A percentile compares a stretch with the other conserved stretches of the same genome.
Conservation (phyloP, 2,329 filamentous ascomycete species). For the Sarocladiaceae sp. region DNA sequence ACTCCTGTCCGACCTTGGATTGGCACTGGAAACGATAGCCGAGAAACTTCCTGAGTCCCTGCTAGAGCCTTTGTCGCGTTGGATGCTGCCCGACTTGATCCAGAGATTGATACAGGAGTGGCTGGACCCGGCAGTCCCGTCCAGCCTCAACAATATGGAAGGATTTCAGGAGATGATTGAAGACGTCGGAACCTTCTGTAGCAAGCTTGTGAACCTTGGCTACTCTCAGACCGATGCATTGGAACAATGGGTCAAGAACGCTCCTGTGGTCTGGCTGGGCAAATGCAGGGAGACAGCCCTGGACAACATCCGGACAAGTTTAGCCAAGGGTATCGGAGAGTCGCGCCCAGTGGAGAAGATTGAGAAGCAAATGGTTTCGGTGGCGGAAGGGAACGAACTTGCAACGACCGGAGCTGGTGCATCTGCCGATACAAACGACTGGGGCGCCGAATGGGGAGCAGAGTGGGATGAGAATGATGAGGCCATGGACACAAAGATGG, state of each 20-base stretch:
- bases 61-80: constrained; percentile 57
- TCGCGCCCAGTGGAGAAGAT: constrained; percentile 74
- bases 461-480: constrained; percentile 72
- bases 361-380: constrained; percentile 75
- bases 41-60: constrained; percentile 50
- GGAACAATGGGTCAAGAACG: constrained; percentile 74
- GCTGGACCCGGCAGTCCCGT: constrained; percentile 73
- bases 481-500: constrained; percentile 22
- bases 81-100: constrained; percentile 67
- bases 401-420: constrained; percentile 46
- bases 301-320: constrained; percentile 65
- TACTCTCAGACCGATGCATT: constrained; percentile 63
- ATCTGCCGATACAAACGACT: constrained; percentile 53
- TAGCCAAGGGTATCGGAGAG: constrained; percentile 62
- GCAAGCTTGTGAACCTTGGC: constrained; percentile 53
- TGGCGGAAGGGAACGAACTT: constrained; percentile 61
- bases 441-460: constrained; percentile 73
- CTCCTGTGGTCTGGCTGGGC: constrained; percentile 78
- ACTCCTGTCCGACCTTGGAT: constrained; percentile 50
- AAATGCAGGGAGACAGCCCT: constrained; percentile 79
- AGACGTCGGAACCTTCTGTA: constrained; percentile 60
- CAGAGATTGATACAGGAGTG: constrained; percentile 67
- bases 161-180: constrained; percentile 69
- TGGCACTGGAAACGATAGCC: constrained; percentile 47
- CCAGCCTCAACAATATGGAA: constrained; percentile 65